phyloP scores from a whole-genome alignment of 163 green algal genomes.

The Scenedesmus sp. region DNA sequence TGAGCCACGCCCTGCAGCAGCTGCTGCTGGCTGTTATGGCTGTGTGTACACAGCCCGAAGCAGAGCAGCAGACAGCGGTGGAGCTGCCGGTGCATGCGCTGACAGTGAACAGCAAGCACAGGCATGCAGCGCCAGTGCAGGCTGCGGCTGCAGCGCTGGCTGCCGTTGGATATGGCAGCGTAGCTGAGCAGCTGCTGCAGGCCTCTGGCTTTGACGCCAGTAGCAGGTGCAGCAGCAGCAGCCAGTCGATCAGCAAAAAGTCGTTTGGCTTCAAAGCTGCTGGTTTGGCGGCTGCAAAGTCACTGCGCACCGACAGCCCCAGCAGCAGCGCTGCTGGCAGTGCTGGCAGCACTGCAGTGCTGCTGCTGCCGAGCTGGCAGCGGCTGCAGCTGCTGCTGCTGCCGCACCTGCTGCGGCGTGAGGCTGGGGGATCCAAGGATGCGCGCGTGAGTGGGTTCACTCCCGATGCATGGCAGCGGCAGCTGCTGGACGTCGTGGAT shows the following conservation, averaged over 20 bases:
- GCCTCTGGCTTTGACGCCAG: background rate
- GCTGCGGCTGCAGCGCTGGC: background rate
- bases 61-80: background rate
- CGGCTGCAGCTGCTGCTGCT: slow-evolving; percentile 65
- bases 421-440: slow-evolving; percentile 22
- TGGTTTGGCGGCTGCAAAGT: background rate
- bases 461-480: slow-evolving; percentile 71
- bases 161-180: background rate
- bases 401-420: slow-evolving; percentile 58
- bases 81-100: background rate
- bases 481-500: slow-evolving; percentile 71
- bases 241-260: background rate
- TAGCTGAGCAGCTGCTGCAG: background rate
- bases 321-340: background rate
- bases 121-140: background rate
- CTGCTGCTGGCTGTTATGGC: slow-evolving; percentile 9
- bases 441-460: slow-evolving; percentile 60
- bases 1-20: slow-evolving; percentile 4
- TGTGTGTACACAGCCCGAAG: background rate
- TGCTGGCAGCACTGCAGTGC: background rate
- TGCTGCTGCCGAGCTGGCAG: slow-evolving; percentile 28
- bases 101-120: slow-evolving; percentile 1
- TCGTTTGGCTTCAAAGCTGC: background rate
- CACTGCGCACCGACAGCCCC: background rate
- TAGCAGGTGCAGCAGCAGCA: too few species aligned